Evolutionary conservation across 2,329 filamentous ascomycete genomes (phyloP), one percentile per base, ranked within the genome.

Genomic region (Aspergillus hiratsukae): DNA sequence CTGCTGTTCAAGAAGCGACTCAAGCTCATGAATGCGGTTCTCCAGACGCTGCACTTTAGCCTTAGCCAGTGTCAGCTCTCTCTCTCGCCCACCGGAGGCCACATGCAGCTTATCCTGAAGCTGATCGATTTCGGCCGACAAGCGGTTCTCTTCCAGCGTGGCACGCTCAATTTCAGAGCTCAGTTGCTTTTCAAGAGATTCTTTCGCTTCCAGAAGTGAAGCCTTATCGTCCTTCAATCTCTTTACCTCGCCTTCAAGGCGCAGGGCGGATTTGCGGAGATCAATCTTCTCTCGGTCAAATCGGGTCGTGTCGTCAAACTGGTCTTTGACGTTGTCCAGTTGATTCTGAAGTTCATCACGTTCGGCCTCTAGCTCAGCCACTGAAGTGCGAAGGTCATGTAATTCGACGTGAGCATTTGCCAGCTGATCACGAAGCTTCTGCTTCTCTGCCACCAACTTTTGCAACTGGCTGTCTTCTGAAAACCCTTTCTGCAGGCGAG

Each of bases 231-330:
- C 84, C 52, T 79, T 83, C 17, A 89, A 75, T 11, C 85, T 80
- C 45, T 84, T 83, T 17, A 88, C 76, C 64, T 90, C 87, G 58
- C 78, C 81, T 60, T 90, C 87, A 19, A 89, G 79, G 65, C 85
- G 87, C 59, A 85, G 75, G 67, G 87, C 88, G n/a, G 83, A 75
- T 28, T 85, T 84, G 19, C 86, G 84, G 25, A 90, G 76, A 53
- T 90, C 86, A 48, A 87, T 75, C 61, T 87, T 85, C 66, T 90
- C 88, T 58, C 86, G 83, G 62, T 90, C 87, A 48, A 88, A 70
- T 11, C 81, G 81, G 62, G 84, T 81, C 1, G 80, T 83, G 56
- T 86, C 83, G 54, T 77, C 76, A 29, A 81, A 81, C 50, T 82
- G 83, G 54, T 82, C 80, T 41, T 83, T 78, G 58, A 78, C 69